phyloP scores from a whole-genome alignment of 176 grass and related monocot genomes.

The Cenchrus purpureus region DNA sequence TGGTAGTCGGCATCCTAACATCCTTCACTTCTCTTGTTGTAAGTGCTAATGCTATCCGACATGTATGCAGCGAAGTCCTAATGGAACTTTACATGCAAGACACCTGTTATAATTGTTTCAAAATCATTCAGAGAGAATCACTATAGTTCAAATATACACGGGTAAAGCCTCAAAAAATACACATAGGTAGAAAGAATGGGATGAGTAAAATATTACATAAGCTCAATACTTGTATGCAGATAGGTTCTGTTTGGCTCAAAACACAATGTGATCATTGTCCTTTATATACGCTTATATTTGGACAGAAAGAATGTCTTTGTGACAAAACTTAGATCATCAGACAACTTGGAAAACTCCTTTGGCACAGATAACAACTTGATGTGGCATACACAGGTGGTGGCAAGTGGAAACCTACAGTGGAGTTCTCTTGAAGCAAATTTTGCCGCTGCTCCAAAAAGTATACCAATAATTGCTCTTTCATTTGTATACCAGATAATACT shows the following conservation, averaged over 20 bases:
- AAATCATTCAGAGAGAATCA: neutral
- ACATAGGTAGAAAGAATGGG: neutral
- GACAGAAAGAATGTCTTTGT: neutral
- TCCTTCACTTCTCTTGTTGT: constrained; percentile 79
- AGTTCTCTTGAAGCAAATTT: constrained; percentile 58
- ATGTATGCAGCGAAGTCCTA: constrained; percentile 18
- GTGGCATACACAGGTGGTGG: constrained; percentile 58
- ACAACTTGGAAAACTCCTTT: constrained; percentile 11
- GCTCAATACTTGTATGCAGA: neutral
- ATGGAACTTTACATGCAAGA: neutral
- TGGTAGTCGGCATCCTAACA: constrained; percentile 69
- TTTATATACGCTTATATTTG: neutral
- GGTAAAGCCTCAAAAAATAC: neutral
- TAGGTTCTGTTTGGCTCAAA: neutral
- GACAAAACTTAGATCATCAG: constrained; percentile 27
- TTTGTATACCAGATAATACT: constrained; percentile 91
- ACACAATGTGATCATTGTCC: neutral
- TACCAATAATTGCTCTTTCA: constrained; percentile 92
- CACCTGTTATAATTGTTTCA: constrained; percentile 1
- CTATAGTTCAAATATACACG: neutral
- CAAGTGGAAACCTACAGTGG: constrained; percentile 78
- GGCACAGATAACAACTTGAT: neutral
- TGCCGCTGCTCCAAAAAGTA: constrained; percentile 74
- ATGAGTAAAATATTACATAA: neutral
- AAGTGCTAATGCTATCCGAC: constrained; percentile 43